A percentile compares a stretch with the other conserved stretches of the same genome.
These are phyloP conservation scores for Nidula microcarpa DNA, from an alignment of 768 basidiomycete species.

Conservation along the genomic window DNA sequence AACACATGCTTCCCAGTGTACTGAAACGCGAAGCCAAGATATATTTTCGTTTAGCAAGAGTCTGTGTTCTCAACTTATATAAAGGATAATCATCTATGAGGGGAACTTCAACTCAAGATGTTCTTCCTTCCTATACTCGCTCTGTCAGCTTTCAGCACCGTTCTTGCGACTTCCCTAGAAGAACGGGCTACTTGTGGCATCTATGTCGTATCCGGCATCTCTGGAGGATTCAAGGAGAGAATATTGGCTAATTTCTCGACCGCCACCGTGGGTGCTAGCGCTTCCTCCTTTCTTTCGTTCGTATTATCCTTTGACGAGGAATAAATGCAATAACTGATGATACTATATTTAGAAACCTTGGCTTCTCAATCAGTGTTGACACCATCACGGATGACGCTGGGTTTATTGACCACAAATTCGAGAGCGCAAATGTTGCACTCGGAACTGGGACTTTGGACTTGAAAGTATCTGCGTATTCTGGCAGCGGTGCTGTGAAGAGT, in stretches of 20 bases:
- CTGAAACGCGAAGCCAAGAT: too few relatives aligned
- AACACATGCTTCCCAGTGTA: too few relatives aligned
- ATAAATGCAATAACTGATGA: not conserved
- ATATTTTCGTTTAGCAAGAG: too few relatives aligned
- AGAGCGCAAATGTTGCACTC: constrained; percentile 23
- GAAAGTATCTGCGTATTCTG: constrained; percentile 26
- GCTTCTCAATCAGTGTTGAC: constrained; percentile 25
- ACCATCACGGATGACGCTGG: constrained; percentile 12
- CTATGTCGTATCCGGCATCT: constrained; percentile 19
- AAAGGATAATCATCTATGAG: too few relatives aligned
- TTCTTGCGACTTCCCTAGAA: not conserved
- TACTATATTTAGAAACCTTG: constrained; percentile 11
- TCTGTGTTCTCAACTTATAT: too few relatives aligned
- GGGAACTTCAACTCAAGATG: not conserved
- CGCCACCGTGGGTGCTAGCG: constrained; percentile 13
- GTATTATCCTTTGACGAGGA: not conserved
- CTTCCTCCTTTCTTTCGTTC: constrained; percentile 18
- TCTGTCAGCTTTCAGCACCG: not conserved
- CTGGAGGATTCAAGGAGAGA: constrained; percentile 22
- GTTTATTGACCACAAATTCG: constrained; percentile 14
- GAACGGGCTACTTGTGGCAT: constrained; percentile 17
- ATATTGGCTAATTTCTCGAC: constrained; percentile 22
- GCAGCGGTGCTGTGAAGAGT: constrained; percentile 21
- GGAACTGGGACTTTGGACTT: constrained; percentile 26
- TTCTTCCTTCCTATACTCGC: not conserved